Percentiles rank a stretch among this genome's conserved stretches.
Evolutionary conservation across 2,329 filamentous ascomycete species (phyloP).

Genomic region (Westerdykella aurantiaca): DNA sequence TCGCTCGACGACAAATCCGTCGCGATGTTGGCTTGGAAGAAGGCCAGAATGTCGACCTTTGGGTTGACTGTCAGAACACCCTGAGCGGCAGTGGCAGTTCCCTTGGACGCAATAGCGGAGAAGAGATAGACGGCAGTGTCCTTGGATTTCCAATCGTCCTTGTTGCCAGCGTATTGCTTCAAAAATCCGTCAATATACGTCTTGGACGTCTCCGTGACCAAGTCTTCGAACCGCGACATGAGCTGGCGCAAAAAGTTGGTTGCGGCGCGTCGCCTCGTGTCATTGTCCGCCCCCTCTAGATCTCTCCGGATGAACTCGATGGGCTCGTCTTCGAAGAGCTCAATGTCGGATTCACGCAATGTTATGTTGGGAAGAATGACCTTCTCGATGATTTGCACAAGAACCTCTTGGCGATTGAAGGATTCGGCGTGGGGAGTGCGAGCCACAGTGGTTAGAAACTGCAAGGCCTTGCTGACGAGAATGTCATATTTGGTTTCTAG

Average conservation of each 20-base stretch:
- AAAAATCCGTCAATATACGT: slow-evolving; percentile 85
- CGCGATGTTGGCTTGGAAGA: slow-evolving; percentile 85
- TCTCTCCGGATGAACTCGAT: slow-evolving; percentile 97
- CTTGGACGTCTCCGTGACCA: slow-evolving; percentile 81
- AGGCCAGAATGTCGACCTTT: slow-evolving; percentile 78
- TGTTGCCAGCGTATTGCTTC: slow-evolving; percentile 61
- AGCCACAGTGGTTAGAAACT: slow-evolving; percentile 88
- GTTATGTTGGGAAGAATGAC: slow-evolving; percentile 91
- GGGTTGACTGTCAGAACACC: slow-evolving; percentile 87
- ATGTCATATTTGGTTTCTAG: slow-evolving; percentile 89
- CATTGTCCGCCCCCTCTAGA: slow-evolving; percentile 91
- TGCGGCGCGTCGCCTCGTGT: slow-evolving; percentile 84
- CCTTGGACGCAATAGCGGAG: slow-evolving; percentile 88
- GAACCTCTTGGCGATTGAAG: slow-evolving; percentile 75
- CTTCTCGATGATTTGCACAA: slow-evolving; percentile 88
- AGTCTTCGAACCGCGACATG: slow-evolving; percentile 77
- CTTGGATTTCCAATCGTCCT: slow-evolving; percentile 87
- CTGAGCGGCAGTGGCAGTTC: slow-evolving; percentile 75
- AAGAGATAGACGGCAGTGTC: slow-evolving; percentile 98
- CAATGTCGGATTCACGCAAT: slow-evolving; percentile 85
- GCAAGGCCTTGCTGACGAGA: slow-evolving; percentile 86
- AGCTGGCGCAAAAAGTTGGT: slow-evolving; percentile 90
- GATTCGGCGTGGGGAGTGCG: slow-evolving; percentile 69
- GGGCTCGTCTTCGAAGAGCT: slow-evolving; percentile 96
- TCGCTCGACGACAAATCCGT: slow-evolving; percentile 71